These are phyloP conservation scores for Lentinus tigrinus DNA, from an alignment of 768 basidiomycete species.

Conservation along the genomic window DNA sequence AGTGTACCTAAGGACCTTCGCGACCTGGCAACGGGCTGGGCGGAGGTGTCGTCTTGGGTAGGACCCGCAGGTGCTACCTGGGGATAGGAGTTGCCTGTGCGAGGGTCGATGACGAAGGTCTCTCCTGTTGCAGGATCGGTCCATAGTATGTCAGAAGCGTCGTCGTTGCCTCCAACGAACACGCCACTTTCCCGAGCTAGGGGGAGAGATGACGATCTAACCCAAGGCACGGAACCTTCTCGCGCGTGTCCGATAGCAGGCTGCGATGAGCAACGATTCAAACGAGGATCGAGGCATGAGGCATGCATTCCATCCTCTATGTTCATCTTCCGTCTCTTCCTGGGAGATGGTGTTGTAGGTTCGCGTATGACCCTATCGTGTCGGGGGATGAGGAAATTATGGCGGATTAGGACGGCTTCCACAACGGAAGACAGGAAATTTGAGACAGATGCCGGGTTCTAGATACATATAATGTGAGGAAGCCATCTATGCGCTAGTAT, in stretches of 20 bases:
- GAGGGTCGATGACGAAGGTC: constrained; percentile 58
- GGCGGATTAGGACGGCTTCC: constrained; percentile 58
- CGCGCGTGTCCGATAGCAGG: not conserved
- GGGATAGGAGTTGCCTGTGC: constrained; percentile 66
- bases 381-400: constrained; percentile 49
- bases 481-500: not conserved
- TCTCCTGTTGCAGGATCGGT: constrained; percentile 62
- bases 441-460: constrained; percentile 61
- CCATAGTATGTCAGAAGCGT: constrained; percentile 46
- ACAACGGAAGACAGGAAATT: constrained; percentile 58
- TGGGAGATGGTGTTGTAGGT: constrained; percentile 34
- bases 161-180: not conserved
- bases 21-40: not conserved
- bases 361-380: constrained; percentile 15
- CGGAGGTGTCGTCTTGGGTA: not conserved
- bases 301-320: not conserved
- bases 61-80: constrained; percentile 22
- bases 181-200: not conserved
- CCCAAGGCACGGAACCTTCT: too few species aligned
- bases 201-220: not conserved
- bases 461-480: not conserved
- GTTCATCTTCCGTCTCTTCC: constrained; percentile 50
- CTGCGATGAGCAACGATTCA: not conserved
- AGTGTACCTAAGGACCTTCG: constrained; percentile 12
- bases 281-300: not conserved